Evolutionary conservation across 208 protist genomes (phyloP), one percentile per base, ranked within the genome.

Genomic region (Crithidia bombi): DNA sequence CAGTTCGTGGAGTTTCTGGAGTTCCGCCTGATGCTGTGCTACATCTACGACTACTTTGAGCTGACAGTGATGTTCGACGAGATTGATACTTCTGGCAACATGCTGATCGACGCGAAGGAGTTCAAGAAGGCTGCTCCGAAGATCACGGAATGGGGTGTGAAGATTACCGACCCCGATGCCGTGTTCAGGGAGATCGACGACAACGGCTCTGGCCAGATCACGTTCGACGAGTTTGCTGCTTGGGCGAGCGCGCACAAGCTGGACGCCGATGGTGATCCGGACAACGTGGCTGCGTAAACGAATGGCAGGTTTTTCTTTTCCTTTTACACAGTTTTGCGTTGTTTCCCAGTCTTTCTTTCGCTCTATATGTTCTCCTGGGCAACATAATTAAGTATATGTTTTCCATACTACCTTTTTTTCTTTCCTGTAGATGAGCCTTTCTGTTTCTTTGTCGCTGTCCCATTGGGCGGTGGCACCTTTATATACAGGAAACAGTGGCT

Each of bases 1-100:
- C 74, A 95, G 51, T 81, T 75, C 21, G 85, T 93, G 36, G 79
- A 87, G 65, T 85, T 86, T 63, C 66, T 81, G 5, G 87, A 92
- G 78, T 95, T 95, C 81, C 83, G 87, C 66, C 70, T 93, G 54
- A 80, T 95, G 63, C 78, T 95, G 36, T 90, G 71, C 75, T 90
- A 74, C 76, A 88, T 88, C 63, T 82, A 84, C 74, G 71, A 85
- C 76, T 82, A 75, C 73, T 85, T 88, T 51, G 65, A 85, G 64
- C 81, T 96, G 69, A 89, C 79, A 7, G 69, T 91, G 30, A 92
- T 96, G 81, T 91, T 96, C 71, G 88, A 93, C 69, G 71, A 85
- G 70, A 88, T 94, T 55, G 88, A 93, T 73, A 85, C 81, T 38
- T 87, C 82, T 30, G 86, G 88, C 55, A 89, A 94, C 68, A 72